These are phyloP conservation scores for Microbotryomycetes sp. DNA, from an alignment of 1,284 basidiomycete species.

Conservation along the genomic window DNA sequence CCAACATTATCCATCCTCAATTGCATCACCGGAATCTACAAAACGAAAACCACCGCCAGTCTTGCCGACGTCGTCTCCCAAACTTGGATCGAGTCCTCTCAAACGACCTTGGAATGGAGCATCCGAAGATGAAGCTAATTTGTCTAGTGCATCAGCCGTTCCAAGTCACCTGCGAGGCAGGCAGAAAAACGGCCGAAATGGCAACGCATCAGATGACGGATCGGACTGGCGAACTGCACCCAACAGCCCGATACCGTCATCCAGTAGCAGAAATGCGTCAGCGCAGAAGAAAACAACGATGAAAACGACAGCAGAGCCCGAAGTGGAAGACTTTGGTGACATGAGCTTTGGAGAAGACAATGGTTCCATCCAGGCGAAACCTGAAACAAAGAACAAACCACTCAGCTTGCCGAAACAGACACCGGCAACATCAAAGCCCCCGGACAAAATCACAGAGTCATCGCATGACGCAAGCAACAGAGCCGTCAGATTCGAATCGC, in stretches of 20 bases:
- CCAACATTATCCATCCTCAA: not conserved
- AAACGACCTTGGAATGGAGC: not conserved
- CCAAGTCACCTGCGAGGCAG: not conserved
- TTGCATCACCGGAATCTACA: not conserved
- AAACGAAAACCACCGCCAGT: not conserved
- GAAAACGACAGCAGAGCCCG: not conserved
- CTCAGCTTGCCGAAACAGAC: not conserved
- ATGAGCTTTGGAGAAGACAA: not conserved
- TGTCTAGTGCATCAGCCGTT: not conserved
- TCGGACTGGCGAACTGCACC: not conserved
- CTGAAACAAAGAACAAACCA: too few species aligned
- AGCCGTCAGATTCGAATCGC: not conserved
- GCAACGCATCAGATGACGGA: not conserved
- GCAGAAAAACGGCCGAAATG: not conserved
- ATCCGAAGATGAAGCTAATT: not conserved
- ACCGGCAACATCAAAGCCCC: not conserved
- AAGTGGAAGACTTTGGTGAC: constrained; percentile 11
- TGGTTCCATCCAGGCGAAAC: too few species aligned
- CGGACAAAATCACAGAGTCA: too few species aligned
- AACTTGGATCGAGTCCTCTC: not conserved
- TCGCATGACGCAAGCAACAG: not conserved
- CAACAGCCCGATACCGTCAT: not conserved
- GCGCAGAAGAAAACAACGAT: not conserved
- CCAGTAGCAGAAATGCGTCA: not conserved
- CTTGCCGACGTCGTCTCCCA: not conserved